Evolutionary conservation across 2,329 filamentous ascomycete species (phyloP), one percentile per base, ranked within the genome.

Genomic region (Fusarium nanum): DNA sequence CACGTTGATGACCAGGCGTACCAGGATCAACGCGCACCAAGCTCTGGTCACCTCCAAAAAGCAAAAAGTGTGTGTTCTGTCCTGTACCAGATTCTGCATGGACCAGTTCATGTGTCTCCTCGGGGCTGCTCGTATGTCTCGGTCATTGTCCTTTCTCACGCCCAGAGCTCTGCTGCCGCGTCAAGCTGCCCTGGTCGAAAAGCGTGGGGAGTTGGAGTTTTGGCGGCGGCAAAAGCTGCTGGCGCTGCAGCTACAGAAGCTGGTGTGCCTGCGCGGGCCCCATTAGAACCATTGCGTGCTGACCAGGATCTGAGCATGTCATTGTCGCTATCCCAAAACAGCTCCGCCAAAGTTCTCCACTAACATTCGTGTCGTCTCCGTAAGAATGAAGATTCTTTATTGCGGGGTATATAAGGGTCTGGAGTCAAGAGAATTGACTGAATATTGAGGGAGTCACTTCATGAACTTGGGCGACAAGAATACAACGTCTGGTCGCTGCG

Each of bases 281-380:
- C 63, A 49, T 66, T 61, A 66, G 55, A 62, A 41, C 46, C 47
- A 63, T 76, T 76, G 74, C 74, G 74, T 76, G 74, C 73, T 76
- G 74, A 69, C 73, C 57, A 70, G 74, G 74, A 74, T 76, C 41
- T 61, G 56, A 75, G 71, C 72, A 75, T 75, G 73, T 49, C 66
- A 75, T 75, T 59, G 63, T 74, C 46, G 22, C 70, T 60, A 60
- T 66, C 23, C 57, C 57, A 56, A 60, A 60, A 30, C 56, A 60
- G 37, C 55, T 63, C 72, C 67, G 66, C 63, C 48, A 48, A 53
- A 56, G 13, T 4, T 58, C 63, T 52, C 71, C 66, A 73, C 67
- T 34, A 59, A 48, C 40, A 56, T 71, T 73, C 56, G 60, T 40
- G 54, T 62, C 30, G 34, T 59, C 60, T 64, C 47, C 41, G 41